Base-by-base conservation (phyloP, 495 filamentous ascomycete species). In the Penicillium tannophilum region DNA sequence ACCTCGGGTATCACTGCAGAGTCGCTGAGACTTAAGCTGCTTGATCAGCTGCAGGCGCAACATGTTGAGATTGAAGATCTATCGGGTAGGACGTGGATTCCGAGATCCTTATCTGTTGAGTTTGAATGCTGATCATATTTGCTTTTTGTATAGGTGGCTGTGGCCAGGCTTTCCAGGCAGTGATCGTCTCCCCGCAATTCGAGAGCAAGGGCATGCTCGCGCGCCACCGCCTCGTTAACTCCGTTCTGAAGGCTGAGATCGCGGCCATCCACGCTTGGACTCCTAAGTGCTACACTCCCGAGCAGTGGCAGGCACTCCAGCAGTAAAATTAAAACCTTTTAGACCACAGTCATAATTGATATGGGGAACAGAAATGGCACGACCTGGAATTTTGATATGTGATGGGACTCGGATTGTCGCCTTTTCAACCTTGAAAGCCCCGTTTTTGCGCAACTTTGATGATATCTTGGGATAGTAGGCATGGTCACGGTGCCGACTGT, bases 241-340 rank as follows among this genome's bases (percentile, higher is more conserved):
- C 83, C 3, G 87, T 86, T 7, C 74, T 98, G 67, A 94, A 93
- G 77, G 83, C 84, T n/a, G 94, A 98, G 79, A 94, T 98, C 72
- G 90, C 91, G 5, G 84, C 86, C 46, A 97, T 98, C 55, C 94
- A 98, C 80, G 94, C 94, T n/a, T 98, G 94, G 94, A 93, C 90
- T 56, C 91, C 94, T 24, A 96, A 93, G 76, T 98, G 95, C 74
- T 91, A 89, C 78, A 98, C 94, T 16, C 91, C 92, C 2, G 93
- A 93, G 72, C 91, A 98, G 78, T 97, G 90, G 87, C 86, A 88
- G 78, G 87, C 82, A 71, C 82, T 88, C 73, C 82, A 83, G 68
- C 76, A 76, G 65, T 72, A 70, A 59, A 47, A 12, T 26, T 10
- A 44, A 42, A 26, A 46, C 28, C 6, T 41, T 35, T 24, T 24